Base-by-base conservation (phyloP, 306 rosid genomes). In the Prosopis cineraria region DNA sequence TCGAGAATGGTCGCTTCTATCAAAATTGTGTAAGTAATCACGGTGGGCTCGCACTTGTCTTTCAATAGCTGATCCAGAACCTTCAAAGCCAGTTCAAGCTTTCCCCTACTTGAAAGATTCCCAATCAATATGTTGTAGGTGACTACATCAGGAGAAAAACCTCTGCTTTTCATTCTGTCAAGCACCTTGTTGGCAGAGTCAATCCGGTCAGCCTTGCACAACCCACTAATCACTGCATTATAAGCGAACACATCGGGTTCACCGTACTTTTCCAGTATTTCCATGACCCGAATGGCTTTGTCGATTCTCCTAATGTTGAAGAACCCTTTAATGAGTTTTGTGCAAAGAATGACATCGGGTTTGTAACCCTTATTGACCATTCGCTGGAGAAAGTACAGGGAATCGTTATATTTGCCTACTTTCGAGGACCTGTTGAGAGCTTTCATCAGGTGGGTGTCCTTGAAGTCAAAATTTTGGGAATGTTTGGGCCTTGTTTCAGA, bases 71-170 rank as follows among this genome's bases (percentile, higher is more conserved):
- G 85, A 65, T 92, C 95, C 90, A 88, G 73, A 2, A 88, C 84
- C 86, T 81, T 81, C 13, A 89, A 24, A 30, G 93, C 91, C 68
- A 77, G 79, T 5, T 68, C 87, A 56, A 89, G 90, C 79, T 87
- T 89, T 0, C 93, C 91, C 68, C 89, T 90, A 0, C 84, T 84
- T 40, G 95, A 94, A 33, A 92, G 90, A 81, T 82, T 87, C 64
- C 97, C 95, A 52, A 94, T 89, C 83, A 94, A 85, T 29, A 94
- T 94, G 73, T 89, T 94, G 56, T 92, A 94, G 1, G 98, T 92
- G 44, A 94, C 93, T 70, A 90, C 87, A 76, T 92, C 93, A 13
- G 97, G 92, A 8, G 83, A 74, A 43, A 88, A 89, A 0, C 97
- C 98, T 68, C 89, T 85, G 22, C 63, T 77, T 22, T 83, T 90